Percentiles rank a stretch among this genome's conserved stretches.
Conservation (phyloP, 495 filamentous ascomycete species). For the Lophiotrema nucula region DNA sequence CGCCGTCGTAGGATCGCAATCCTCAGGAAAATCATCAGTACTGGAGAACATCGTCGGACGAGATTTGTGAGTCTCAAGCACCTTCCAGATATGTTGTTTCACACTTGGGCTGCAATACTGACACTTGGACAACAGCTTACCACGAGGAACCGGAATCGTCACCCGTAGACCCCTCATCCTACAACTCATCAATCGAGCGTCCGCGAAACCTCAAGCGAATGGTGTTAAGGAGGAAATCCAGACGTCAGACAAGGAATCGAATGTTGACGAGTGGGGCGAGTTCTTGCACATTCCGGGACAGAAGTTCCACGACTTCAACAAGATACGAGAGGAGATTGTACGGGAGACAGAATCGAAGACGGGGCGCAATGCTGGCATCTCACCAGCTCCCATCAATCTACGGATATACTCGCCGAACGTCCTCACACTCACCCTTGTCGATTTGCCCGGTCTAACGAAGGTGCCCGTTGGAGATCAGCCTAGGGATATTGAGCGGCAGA, state of each 20-base stretch:
- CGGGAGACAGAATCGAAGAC: constrained; percentile 96
- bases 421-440: constrained; percentile 93
- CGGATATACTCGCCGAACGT: constrained; percentile 98
- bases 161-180: constrained; percentile 94
- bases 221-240: constrained; percentile 72
- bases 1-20: constrained; percentile 97
- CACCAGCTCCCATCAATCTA: constrained; percentile 92
- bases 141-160: constrained; percentile 96
- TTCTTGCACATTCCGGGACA: constrained; percentile 97
- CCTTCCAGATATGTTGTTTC: constrained; percentile 8
- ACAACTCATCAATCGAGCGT: constrained; percentile 89
- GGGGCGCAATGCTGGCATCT: constrained; percentile 94
- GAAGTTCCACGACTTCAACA: constrained; percentile 99
- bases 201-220: constrained; percentile 62
- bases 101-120: constrained; percentile 7
- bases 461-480: constrained; percentile 98
- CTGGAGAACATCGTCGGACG: constrained; percentile 98
- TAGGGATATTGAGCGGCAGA: constrained; percentile 96
- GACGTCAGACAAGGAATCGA: constrained; percentile 77
- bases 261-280: constrained; percentile 96
- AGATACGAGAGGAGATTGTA: constrained; percentile 97
- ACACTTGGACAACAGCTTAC: constrained; percentile 62
- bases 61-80: constrained; percentile 75
- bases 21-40: constrained; percentile 99
- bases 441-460: constrained; percentile 95